A percentile compares a stretch with the other conserved stretches of the same genome.
phyloP scores from a whole-genome alignment of 768 basidiomycete genomes.

The Udeniomyces megalosporus region DNA sequence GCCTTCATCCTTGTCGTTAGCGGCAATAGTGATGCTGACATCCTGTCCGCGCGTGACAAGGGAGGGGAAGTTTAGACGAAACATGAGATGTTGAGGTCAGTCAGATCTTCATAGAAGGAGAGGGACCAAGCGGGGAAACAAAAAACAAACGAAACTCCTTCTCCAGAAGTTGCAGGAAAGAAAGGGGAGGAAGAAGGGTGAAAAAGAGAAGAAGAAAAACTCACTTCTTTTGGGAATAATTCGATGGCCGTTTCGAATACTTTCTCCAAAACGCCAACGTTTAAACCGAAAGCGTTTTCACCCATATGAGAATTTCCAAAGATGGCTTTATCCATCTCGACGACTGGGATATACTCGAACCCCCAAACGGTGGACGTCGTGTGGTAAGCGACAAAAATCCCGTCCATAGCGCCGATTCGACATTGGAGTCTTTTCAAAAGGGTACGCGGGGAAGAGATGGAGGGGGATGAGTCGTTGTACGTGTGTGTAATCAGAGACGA shows the following conservation, averaged over 20 bases:
- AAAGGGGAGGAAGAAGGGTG: too few relatives aligned
- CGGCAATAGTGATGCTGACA: constrained; percentile 48
- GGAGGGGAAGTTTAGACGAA: not conserved
- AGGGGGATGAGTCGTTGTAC: not conserved
- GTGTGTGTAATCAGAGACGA: too few relatives aligned
- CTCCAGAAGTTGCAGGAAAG: too few relatives aligned
- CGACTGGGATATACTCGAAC: constrained; percentile 77
- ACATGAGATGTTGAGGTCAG: not conserved
- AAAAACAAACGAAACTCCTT: too few relatives aligned
- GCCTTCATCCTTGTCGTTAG: constrained; percentile 31
- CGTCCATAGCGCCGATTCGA: constrained; percentile 93
- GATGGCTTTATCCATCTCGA: constrained; percentile 70
- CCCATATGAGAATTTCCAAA: constrained; percentile 53
- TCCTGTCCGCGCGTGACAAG: constrained; percentile 32
- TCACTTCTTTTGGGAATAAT: constrained; percentile 51
- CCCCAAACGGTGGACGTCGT: constrained; percentile 77
- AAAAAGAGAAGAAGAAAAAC: constrained; percentile 19
- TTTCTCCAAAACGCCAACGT: constrained; percentile 43
- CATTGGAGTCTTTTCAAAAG: constrained; percentile 57
- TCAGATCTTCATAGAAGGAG: not conserved
- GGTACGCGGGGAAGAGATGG: not conserved
- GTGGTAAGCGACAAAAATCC: constrained; percentile 42
- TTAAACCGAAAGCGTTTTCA: constrained; percentile 30
- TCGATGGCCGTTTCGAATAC: constrained; percentile 43
- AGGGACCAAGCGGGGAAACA: too few relatives aligned